Evolutionary conservation across 192 early-diverging fungal species (phyloP).

Genomic region (Fimicolochytrium jonesii): DNA sequence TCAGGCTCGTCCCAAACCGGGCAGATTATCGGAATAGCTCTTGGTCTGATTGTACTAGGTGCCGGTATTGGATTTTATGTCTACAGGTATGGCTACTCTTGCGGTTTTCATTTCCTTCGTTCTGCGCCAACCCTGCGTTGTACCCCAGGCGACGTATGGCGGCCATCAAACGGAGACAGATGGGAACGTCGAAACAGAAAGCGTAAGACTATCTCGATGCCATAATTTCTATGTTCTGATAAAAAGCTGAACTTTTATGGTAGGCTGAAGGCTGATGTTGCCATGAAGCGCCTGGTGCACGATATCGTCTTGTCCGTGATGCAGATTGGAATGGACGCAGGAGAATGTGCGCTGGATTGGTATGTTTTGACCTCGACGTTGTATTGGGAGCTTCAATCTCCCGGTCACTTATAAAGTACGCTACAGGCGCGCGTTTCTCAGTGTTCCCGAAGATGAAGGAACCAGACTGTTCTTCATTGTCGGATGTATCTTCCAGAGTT

Average conservation of each 20-base stretch:
- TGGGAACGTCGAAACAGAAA: slow-evolving; percentile 16
- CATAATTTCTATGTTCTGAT: too few species aligned
- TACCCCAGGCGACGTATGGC: slow-evolving; percentile 13
- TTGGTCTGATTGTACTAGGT: slow-evolving; percentile 1
- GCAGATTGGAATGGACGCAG: slow-evolving; percentile 9
- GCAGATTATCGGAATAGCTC: slow-evolving; percentile 5
- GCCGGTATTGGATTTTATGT: slow-evolving; percentile 6
- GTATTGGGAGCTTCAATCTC: too few species aligned
- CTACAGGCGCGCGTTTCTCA: slow-evolving; percentile 9
- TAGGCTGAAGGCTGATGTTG: slow-evolving; percentile 14
- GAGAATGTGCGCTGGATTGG: slow-evolving; percentile 9
- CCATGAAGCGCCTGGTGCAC: slow-evolving; percentile 2
- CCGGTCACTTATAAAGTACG: too few species aligned
- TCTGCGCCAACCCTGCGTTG: too few species aligned
- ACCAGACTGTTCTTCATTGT: slow-evolving; percentile 6
- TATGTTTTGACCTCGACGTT: neutral
- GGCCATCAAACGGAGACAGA: slow-evolving; percentile 6
- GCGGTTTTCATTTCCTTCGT: too few species aligned
- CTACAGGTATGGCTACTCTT: slow-evolving; percentile 15
- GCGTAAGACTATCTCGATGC: too few species aligned
- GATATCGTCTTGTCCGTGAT: slow-evolving; percentile 1
- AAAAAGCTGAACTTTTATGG: neutral
- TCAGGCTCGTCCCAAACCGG: slow-evolving; percentile 11
- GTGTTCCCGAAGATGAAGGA: neutral
- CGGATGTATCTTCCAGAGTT: slow-evolving; percentile 8